Base-by-base conservation (phyloP, 2,329 filamentous ascomycete species). In the Pestalotiopsis sp. region DNA sequence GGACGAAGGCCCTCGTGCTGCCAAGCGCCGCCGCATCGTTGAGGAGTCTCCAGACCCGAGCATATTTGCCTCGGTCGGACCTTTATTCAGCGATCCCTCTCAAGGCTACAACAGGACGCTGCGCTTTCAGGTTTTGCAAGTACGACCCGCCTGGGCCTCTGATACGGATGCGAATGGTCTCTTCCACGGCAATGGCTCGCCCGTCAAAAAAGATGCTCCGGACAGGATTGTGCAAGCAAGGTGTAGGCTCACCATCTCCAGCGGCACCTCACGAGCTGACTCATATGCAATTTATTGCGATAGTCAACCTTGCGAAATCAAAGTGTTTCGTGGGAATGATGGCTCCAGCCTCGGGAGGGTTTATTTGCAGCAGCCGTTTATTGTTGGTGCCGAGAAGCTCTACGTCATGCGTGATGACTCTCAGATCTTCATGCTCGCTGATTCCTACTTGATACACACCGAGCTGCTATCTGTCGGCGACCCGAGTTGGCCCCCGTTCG, bases 271-370 rank as follows among this genome's bases (percentile, higher is more conserved):
- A 17, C 75, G 75, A 20, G 80, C 77, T 62, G 77, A 80, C 69
- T 74, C 79, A 36, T 80, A 82, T 65, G 78, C 87, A 6, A 75
- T 89, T 68, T 82, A 87, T 73, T 86, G 86, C 71, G 83, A 87
- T 73, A 87, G 83, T 70, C 86, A 89, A 73, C 77, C 84, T 9
- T 89, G 87, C 77, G 82, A 83, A 58, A 78, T 90, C 70, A 84
- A 81, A 65, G 80, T 86, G 3, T 85, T 83, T 73, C 83, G 84
- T 71, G 85, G 85, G 49, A 78, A 83, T 2, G 79, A 82, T 64
- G 83, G 82, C 64, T 81, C 83, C 59, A 81, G 80, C 38, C 82
- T 86, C 68, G 83, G 85, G 13, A 82, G 84, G 61, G 79, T 89
- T 31, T 82, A 84, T 71, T 73, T 87, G 61, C 80, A 81, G 38